Evolutionary conservation across 2,329 filamentous ascomycete genomes (phyloP).

Genomic region (Pezicula radicicola): DNA sequence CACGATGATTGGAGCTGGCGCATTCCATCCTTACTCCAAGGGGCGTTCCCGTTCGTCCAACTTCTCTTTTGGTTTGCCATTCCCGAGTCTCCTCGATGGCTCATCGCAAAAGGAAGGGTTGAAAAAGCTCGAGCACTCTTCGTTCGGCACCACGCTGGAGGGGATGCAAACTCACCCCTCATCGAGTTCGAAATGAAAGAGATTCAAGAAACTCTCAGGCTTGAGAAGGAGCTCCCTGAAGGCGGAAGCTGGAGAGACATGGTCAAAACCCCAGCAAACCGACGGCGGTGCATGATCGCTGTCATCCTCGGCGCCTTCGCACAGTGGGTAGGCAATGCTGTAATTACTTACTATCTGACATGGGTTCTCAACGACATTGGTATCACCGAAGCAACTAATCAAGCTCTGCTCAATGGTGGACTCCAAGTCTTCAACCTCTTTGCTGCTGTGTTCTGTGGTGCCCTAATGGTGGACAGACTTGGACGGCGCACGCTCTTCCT

Average conservation of each 20-base stretch:
- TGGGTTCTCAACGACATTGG: constrained; percentile 23
- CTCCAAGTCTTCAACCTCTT: constrained; percentile 32
- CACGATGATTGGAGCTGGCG: constrained; percentile 35
- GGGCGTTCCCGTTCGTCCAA: constrained; percentile 46
- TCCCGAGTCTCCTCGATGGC: constrained; percentile 54
- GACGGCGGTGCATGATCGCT: constrained; percentile 28
- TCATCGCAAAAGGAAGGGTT: constrained; percentile 42
- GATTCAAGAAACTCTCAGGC: constrained; percentile 17
- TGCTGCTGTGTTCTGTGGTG: constrained; percentile 41
- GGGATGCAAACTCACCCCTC: constrained; percentile 28
- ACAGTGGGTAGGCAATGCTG: constrained; percentile 25
- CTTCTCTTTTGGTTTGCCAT: constrained; percentile 26
- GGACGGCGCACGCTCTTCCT: constrained; percentile 50
- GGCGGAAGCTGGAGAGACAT: constrained; percentile 17
- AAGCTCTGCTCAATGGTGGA: constrained; percentile 26
- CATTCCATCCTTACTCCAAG: constrained; percentile 26
- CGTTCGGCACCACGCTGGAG: constrained; percentile 47
- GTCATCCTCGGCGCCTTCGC: constrained; percentile 27
- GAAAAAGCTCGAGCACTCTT: constrained; percentile 50
- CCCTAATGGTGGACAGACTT: constrained; percentile 23
- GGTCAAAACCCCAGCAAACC: constrained; percentile 23
- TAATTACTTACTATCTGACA: constrained; percentile 33
- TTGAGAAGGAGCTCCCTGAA: constrained; percentile 15
- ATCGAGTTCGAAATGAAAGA: constrained; percentile 21
- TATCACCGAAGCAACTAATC: constrained; percentile 12